Conservation (phyloP, 2,329 filamentous ascomycete species). For the Neonectria faginata region DNA sequence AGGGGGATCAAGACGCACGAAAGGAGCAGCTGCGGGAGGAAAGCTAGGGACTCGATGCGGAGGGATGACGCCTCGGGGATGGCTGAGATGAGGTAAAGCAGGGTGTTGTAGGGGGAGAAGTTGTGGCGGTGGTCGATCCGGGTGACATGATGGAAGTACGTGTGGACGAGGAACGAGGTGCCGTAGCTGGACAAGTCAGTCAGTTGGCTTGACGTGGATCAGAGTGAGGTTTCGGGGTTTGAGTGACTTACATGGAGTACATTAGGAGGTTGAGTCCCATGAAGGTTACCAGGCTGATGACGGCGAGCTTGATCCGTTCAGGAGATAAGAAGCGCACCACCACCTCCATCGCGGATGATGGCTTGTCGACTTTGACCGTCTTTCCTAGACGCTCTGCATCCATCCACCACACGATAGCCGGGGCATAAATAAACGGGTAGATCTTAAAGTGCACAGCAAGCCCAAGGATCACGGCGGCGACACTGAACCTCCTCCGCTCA, state of each 20-base stretch:
- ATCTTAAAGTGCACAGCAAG: conserved; percentile 97
- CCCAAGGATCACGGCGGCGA: conserved; percentile 83
- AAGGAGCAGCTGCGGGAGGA: conserved; percentile 87
- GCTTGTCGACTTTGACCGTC: conserved; percentile 8
- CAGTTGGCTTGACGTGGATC: neutral
- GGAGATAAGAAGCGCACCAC: conserved; percentile 61
- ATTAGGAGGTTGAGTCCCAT: conserved; percentile 79
- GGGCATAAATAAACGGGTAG: conserved; percentile 96
- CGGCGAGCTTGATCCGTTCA: conserved; percentile 67
- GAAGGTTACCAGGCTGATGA: conserved; percentile 80
- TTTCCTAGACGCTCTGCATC: conserved; percentile 63
- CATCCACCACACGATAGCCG: conserved; percentile 84
- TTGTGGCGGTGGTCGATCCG: conserved; percentile 98
- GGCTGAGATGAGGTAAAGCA: conserved; percentile 88
- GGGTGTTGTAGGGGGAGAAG: conserved; percentile 94
- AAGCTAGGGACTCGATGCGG: conserved; percentile 82
- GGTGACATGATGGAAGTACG: conserved; percentile 91
- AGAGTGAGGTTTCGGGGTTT: neutral
- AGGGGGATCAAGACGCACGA: conserved; percentile 82
- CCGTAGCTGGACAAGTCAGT: conserved; percentile 71
- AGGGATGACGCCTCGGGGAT: conserved; percentile 56
- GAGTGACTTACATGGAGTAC: conserved; percentile 73
- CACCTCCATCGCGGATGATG: conserved; percentile 38
- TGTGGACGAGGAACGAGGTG: conserved; percentile 84
- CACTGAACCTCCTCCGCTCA: conserved; percentile 66